Conservation (phyloP, 208 protist species). For the Wallacemonas rigidus region DNA sequence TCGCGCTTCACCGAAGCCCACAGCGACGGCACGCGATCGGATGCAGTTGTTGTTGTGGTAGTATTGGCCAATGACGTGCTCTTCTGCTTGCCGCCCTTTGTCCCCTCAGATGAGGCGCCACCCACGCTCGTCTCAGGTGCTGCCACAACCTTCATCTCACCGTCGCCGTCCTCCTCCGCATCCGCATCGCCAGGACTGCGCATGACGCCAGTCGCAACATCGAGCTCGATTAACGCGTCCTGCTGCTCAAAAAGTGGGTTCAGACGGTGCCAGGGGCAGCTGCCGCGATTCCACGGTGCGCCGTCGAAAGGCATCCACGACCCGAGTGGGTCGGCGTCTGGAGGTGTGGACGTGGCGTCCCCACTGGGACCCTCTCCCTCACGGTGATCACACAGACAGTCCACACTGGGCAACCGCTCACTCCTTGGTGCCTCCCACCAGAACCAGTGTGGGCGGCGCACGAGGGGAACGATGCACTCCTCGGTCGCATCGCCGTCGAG, state of each 20-base stretch:
- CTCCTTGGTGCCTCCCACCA: constrained; percentile 16
- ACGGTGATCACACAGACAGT: not conserved
- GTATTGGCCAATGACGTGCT: too few species aligned
- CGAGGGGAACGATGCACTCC: not conserved
- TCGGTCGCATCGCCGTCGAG: not conserved
- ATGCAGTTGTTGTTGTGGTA: too few species aligned
- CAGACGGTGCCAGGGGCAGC: constrained; percentile 16
- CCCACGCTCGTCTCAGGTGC: too few species aligned
- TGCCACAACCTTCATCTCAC: too few species aligned
- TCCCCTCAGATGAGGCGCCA: too few species aligned
- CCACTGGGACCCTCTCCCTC: not conserved
- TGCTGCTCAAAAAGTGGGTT: not conserved
- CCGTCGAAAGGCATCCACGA: not conserved
- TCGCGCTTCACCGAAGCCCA: not conserved
- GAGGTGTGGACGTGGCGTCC: not conserved
- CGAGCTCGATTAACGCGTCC: not conserved
- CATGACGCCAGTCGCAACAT: not conserved
- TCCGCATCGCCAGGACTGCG: not conserved
- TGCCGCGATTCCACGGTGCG: constrained; percentile 6
- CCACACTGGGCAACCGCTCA: constrained; percentile 10
- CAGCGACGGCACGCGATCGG: too few species aligned
- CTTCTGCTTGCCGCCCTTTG: too few species aligned
- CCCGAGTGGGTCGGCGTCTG: not conserved
- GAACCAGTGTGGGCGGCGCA: constrained; percentile 17
- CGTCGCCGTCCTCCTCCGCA: not conserved